These are phyloP conservation scores for Wickerhamomyces mucosus DNA, from an alignment of 805 yeast genomes.

Conservation along the genomic window DNA sequence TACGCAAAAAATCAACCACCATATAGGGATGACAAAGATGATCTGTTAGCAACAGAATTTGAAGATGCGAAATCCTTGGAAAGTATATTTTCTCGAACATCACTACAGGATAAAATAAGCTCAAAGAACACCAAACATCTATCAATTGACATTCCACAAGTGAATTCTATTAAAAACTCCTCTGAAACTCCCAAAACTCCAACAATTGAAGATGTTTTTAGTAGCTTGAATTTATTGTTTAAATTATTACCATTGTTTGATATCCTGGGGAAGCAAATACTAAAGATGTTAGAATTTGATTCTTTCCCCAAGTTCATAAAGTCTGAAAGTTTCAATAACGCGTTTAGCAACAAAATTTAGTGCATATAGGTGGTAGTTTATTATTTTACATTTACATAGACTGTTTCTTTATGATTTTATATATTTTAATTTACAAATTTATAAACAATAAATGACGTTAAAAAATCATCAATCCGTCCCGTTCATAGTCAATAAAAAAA, in stretches of 20 bases:
- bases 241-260: conserved; percentile 34
- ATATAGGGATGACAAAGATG: neutral
- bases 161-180: neutral
- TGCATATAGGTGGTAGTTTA: too few relatives aligned
- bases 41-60: neutral
- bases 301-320: conserved; percentile 61
- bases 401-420: too few relatives aligned
- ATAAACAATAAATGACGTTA: too few relatives aligned
- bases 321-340: conserved; percentile 29
- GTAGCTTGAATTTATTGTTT: conserved; percentile 27
- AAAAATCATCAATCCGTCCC: too few relatives aligned
- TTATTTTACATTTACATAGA: too few relatives aligned
- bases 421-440: too few relatives aligned
- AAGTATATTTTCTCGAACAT: neutral
- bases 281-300: conserved; percentile 58
- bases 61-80: neutral
- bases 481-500: too few relatives aligned
- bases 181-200: conserved; percentile 19
- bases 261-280: conserved; percentile 40
- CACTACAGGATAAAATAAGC: conserved; percentile 3
- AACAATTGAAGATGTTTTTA: conserved; percentile 23
- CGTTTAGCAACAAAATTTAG: too few relatives aligned
- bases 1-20: neutral
- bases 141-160: conserved; percentile 12
- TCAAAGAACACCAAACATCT: conserved; percentile 12